These are phyloP conservation scores for Petunia hybrid DNA, from an alignment of 305 asterid species.

Conservation along the genomic window DNA sequence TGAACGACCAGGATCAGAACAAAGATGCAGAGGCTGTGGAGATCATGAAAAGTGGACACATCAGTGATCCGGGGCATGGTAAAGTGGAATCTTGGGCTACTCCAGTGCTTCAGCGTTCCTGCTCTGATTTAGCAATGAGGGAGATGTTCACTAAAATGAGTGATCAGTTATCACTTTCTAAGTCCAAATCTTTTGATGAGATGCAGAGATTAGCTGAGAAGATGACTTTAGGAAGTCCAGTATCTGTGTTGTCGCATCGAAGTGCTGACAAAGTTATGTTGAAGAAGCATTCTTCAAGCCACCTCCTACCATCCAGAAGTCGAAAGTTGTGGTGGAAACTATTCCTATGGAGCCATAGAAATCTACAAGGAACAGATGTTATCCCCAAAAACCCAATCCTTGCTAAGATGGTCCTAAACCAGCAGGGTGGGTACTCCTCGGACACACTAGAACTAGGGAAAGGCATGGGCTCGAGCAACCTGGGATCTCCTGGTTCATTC, in stretches of 20 bases:
- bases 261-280: slow-evolving; percentile 79
- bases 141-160: slow-evolving; percentile 42
- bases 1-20: slow-evolving; percentile 36
- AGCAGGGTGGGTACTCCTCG: slow-evolving; percentile 62
- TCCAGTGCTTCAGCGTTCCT: slow-evolving; percentile 67
- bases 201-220: slow-evolving; percentile 54
- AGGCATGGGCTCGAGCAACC: slow-evolving; percentile 36
- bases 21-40: slow-evolving; percentile 41
- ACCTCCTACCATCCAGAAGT: slow-evolving; percentile 79
- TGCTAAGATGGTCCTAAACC: slow-evolving; percentile 38
- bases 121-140: slow-evolving; percentile 64
- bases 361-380: slow-evolving; percentile 46
- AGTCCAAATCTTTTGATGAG: slow-evolving; percentile 63
- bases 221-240: slow-evolving; percentile 50
- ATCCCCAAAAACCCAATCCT: slow-evolving; percentile 37
- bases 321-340: slow-evolving; percentile 79
- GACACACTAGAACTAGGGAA: slow-evolving; percentile 56
- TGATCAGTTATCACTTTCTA: slow-evolving; percentile 40
- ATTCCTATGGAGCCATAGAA: slow-evolving; percentile 86
- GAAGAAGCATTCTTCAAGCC: slow-evolving; percentile 85
- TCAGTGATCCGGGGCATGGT: slow-evolving; percentile 69
- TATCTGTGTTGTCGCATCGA: slow-evolving; percentile 52
- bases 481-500: slow-evolving; percentile 42
- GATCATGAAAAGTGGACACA: slow-evolving; percentile 52
- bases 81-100: slow-evolving; percentile 54